A percentile compares a stretch with the other conserved stretches of the same genome.
phyloP scores from a whole-genome alignment of 2,329 filamentous ascomycete species.

The Aspergillus piperis region DNA sequence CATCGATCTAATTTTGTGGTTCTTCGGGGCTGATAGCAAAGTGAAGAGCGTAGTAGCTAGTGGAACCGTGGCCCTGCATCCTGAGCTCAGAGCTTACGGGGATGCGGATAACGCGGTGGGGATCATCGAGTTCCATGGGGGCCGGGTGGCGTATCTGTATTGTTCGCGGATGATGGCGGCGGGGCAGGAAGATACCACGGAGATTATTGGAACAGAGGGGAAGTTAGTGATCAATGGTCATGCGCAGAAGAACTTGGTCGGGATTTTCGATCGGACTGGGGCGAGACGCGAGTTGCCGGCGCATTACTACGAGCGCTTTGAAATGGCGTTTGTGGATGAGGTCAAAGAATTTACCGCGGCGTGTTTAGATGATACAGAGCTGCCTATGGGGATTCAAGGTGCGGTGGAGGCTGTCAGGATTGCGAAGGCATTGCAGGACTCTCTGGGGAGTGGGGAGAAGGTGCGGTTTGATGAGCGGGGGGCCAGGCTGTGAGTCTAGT shows the following conservation, averaged over 20 bases:
- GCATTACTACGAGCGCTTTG: constrained; percentile 65
- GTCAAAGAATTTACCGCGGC: constrained; percentile 64
- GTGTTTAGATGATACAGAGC: constrained; percentile 56
- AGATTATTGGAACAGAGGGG: constrained; percentile 66
- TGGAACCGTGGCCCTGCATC: constrained; percentile 61
- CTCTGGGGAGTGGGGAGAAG: constrained; percentile 56
- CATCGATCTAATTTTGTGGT: constrained; percentile 66
- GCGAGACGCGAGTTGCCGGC: constrained; percentile 61
- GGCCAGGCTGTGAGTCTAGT: constrained; percentile 34
- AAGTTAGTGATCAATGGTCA: constrained; percentile 64
- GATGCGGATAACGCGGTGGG: constrained; percentile 65
- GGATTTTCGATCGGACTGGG: constrained; percentile 56
- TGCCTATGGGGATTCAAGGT: constrained; percentile 59
- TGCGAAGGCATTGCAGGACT: constrained; percentile 61
- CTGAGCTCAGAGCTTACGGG: constrained; percentile 57
- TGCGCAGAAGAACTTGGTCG: constrained; percentile 58
- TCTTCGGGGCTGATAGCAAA: constrained; percentile 56
- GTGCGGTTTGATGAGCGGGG: constrained; percentile 61
- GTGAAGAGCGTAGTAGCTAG: constrained; percentile 59
- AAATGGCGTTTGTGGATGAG: constrained; percentile 66
- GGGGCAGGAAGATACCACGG: constrained; percentile 67
- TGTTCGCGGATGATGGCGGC: constrained; percentile 66
- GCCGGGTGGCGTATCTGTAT: constrained; percentile 65
- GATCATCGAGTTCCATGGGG: constrained; percentile 66
- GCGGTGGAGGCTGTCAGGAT: constrained; percentile 62